Evolutionary conservation across 129 eudicot genomes (phyloP).

Genomic region (Arctium minus): DNA sequence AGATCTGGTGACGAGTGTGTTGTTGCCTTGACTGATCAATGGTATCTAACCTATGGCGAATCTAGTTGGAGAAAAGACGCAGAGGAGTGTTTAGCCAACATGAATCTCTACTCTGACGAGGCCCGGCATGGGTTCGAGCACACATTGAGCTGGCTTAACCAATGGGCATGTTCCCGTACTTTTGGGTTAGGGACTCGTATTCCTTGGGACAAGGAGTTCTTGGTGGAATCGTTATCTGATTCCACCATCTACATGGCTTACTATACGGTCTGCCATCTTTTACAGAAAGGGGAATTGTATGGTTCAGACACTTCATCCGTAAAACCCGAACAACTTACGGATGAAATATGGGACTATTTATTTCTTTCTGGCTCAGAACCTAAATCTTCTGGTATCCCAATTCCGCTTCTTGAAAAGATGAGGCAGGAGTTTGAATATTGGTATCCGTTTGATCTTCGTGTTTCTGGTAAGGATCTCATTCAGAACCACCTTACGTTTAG

Average conservation of each 20-base stretch:
- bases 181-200: slow-evolving; percentile 91
- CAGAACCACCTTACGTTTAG: slow-evolving; percentile 85
- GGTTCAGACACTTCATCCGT: slow-evolving; percentile 49
- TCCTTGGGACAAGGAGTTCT: slow-evolving; percentile 86
- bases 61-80: slow-evolving; percentile 55
- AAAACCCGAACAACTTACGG: slow-evolving; percentile 66
- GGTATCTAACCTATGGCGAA: slow-evolving; percentile 89
- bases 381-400: slow-evolving; percentile 38
- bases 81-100: slow-evolving; percentile 61
- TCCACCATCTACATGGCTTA: slow-evolving; percentile 93
- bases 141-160: slow-evolving; percentile 81
- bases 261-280: slow-evolving; percentile 69
- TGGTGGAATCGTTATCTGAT: slow-evolving; percentile 87
- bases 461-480: slow-evolving; percentile 84
- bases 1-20: slow-evolving; percentile 96
- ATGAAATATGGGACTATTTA: slow-evolving; percentile 81
- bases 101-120: slow-evolving; percentile 82
- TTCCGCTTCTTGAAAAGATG: slow-evolving; percentile 56
- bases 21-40: slow-evolving; percentile 89
- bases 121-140: slow-evolving; percentile 86
- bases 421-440: slow-evolving; percentile 78
- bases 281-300: slow-evolving; percentile 74
- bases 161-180: slow-evolving; percentile 89
- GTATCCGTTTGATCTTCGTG: slow-evolving; percentile 88
- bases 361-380: slow-evolving; percentile 70